These are phyloP conservation scores for Malassezia nana DNA, from an alignment of 1,284 basidiomycete species.

Conservation along the genomic window DNA sequence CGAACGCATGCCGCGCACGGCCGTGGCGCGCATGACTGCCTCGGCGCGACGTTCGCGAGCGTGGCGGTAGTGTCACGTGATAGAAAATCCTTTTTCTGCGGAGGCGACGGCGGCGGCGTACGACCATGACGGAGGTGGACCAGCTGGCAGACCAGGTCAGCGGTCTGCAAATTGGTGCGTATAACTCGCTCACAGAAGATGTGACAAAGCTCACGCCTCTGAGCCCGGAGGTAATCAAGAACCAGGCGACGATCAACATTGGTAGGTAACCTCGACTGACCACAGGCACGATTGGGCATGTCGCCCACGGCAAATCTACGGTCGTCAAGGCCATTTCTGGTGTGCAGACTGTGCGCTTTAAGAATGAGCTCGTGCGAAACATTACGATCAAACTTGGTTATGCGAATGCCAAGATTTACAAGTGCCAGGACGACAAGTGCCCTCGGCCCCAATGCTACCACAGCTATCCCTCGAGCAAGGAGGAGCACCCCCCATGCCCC, in stretches of 20 bases:
- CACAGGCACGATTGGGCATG: slow-evolving; percentile 46
- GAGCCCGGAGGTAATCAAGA: slow-evolving; percentile 89
- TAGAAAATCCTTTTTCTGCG: neutral
- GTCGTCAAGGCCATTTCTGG: slow-evolving; percentile 98
- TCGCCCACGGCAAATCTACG: slow-evolving; percentile 86
- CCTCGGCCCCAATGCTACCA: slow-evolving; percentile 86
- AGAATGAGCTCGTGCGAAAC: slow-evolving; percentile 77
- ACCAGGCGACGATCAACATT: slow-evolving; percentile 63
- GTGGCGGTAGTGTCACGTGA: slow-evolving; percentile 9
- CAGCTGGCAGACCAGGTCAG: slow-evolving; percentile 12
- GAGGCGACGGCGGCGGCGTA: slow-evolving; percentile 6
- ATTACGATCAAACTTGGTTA: slow-evolving; percentile 98
- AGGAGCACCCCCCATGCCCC: slow-evolving; percentile 84
- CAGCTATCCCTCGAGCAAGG: slow-evolving; percentile 86
- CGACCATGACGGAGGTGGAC: slow-evolving; percentile 17
- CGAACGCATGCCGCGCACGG: neutral
- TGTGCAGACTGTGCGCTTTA: slow-evolving; percentile 97
- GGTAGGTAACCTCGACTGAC: slow-evolving; percentile 16
- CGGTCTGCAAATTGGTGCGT: slow-evolving; percentile 15
- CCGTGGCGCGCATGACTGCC: neutral
- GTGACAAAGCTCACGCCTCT: slow-evolving; percentile 64
- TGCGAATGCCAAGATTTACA: slow-evolving; percentile 99
- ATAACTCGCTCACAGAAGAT: slow-evolving; percentile 19
- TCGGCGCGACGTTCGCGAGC: no score
- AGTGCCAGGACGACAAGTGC: slow-evolving; percentile 86